Conservation (phyloP, 2,329 filamentous ascomycete species). For the Trichophyton verrucosum region DNA sequence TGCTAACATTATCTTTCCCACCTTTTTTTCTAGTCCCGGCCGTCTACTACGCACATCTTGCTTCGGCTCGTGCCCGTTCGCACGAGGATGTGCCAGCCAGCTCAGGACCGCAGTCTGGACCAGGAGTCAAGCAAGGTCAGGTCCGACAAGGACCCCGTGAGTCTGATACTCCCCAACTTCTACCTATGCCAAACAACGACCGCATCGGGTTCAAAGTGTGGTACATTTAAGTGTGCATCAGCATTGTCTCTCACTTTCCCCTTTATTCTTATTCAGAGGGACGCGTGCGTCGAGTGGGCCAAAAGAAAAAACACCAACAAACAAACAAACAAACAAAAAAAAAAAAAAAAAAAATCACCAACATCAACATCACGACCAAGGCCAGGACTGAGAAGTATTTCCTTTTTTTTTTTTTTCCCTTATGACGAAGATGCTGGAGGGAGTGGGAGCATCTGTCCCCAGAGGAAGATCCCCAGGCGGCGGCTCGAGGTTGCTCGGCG, state of each 20-base stretch:
- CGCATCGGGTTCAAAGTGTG: slow-evolving; percentile 27
- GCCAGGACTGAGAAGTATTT: not conserved
- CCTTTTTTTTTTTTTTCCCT: not conserved
- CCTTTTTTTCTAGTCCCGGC: slow-evolving; percentile 46
- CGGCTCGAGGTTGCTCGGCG: slow-evolving; percentile 2
- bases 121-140: slow-evolving; percentile 24
- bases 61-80: slow-evolving; percentile 62
- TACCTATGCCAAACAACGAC: slow-evolving; percentile 25
- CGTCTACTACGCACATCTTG: slow-evolving; percentile 91
- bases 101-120: slow-evolving; percentile 30
- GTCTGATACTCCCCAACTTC: slow-evolving; percentile 22
- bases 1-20: not conserved
- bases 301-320: not conserved
- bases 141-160: slow-evolving; percentile 18
- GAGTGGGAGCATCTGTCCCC: not conserved
- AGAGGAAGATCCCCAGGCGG: slow-evolving; percentile 2
- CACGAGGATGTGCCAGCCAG: slow-evolving; percentile 49
- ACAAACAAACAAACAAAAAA: not conserved
- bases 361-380: too few relatives aligned
- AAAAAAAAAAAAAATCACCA: not conserved
- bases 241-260: not conserved
- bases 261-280: not conserved
- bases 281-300: not conserved
- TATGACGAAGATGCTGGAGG: not conserved
- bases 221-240: slow-evolving; percentile 24